A percentile compares a stretch with the other conserved stretches of the same genome.
phyloP scores from a whole-genome alignment of 2,329 filamentous ascomycete species.

The Scedosporium minutisporum region DNA sequence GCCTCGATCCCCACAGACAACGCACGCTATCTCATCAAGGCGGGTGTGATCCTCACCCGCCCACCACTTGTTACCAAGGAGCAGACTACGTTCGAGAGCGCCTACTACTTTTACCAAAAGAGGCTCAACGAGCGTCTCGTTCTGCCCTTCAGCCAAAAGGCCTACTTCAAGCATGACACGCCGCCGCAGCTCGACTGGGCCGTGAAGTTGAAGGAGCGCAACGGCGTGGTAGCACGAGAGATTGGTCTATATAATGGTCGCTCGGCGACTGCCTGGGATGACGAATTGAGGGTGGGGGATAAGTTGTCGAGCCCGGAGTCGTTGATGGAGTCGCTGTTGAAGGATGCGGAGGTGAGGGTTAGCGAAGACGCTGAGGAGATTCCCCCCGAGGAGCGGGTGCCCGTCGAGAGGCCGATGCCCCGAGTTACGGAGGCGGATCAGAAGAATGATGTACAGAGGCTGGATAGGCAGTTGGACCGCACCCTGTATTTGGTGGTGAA shows the following conservation, averaged over 20 bases:
- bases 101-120: slow-evolving; percentile 95
- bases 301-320: slow-evolving; percentile 52
- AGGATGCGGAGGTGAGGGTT: slow-evolving; percentile 61
- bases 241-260: slow-evolving; percentile 74
- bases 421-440: slow-evolving; percentile 71
- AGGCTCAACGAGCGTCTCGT: slow-evolving; percentile 88
- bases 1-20: slow-evolving; percentile 7
- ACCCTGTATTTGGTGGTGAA: slow-evolving; percentile 85
- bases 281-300: slow-evolving; percentile 75
- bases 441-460: slow-evolving; percentile 61
- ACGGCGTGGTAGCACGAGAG: slow-evolving; percentile 67
- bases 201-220: slow-evolving; percentile 67
- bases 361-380: slow-evolving; percentile 52
- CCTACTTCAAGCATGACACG: slow-evolving; percentile 92
- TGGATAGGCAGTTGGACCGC: slow-evolving; percentile 70
- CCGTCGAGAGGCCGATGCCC: slow-evolving; percentile 59
- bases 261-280: slow-evolving; percentile 70
- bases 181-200: slow-evolving; percentile 82
- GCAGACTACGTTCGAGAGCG: slow-evolving; percentile 78
- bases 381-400: slow-evolving; percentile 48
- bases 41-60: slow-evolving; percentile 75
- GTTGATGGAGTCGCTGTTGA: slow-evolving; percentile 59
- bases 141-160: slow-evolving; percentile 77
- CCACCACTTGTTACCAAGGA: slow-evolving; percentile 78
- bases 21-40: slow-evolving; percentile 37